These are phyloP conservation scores for Colletotrichum lindemuthianum DNA, from an alignment of 2,329 filamentous ascomycete species.

Conservation along the genomic window DNA sequence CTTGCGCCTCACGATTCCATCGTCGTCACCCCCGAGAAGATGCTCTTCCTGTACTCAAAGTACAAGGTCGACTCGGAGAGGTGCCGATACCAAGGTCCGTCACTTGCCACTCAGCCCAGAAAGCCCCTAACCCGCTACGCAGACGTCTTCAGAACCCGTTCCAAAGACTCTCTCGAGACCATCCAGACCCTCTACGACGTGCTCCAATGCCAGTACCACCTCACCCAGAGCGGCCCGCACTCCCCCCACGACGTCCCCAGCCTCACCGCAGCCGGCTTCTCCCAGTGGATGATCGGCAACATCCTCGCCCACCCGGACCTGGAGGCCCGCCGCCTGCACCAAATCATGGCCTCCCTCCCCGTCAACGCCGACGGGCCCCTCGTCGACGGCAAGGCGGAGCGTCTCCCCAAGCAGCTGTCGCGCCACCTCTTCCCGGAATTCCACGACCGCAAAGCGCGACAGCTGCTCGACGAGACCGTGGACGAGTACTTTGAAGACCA, in stretches of 20 bases:
- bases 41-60: constrained; percentile 77
- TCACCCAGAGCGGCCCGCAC: constrained; percentile 65
- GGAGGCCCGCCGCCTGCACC: constrained; percentile 76
- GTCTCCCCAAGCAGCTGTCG: constrained; percentile 82
- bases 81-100: constrained; percentile 74
- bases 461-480: constrained; percentile 70
- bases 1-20: constrained; percentile 49
- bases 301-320: constrained; percentile 80
- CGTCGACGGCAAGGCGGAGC: constrained; percentile 72
- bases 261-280: constrained; percentile 74
- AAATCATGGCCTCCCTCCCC: constrained; percentile 75
- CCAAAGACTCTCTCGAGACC: constrained; percentile 55
- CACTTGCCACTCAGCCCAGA: not conserved
- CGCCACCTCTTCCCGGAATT: constrained; percentile 74
- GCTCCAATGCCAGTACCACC: constrained; percentile 69
- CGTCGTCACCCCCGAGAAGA: constrained; percentile 79
- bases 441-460: constrained; percentile 66
- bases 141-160: constrained; percentile 63
- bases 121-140: not conserved
- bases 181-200: constrained; percentile 67
- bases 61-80: constrained; percentile 72
- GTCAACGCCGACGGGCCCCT: constrained; percentile 63
- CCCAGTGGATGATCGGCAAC: constrained; percentile 76
- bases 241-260: constrained; percentile 69
- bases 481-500: constrained; percentile 51